A percentile compares a stretch with the other conserved stretches of the same genome.
Evolutionary conservation across 345 rosid species (phyloP).

Genomic region (Aquilaria yunnanensis): DNA sequence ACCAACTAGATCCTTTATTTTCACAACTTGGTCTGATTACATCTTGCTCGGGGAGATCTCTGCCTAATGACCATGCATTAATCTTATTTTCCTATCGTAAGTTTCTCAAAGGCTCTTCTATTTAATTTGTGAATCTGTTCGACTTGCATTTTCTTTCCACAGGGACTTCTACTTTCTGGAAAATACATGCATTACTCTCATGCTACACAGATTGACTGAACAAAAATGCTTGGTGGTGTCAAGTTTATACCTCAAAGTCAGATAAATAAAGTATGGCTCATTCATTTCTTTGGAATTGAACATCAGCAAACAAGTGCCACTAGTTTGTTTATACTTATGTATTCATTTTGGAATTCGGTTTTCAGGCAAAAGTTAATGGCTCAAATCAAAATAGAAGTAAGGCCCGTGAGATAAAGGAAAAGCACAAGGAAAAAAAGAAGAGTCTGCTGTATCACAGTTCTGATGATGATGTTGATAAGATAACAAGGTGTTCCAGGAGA

Average conservation of each 20-base stretch:
- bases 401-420: conserved; percentile 28
- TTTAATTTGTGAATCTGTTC: no score
- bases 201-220: neutral
- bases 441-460: conserved; percentile 21
- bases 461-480: conserved; percentile 45
- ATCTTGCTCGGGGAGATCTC: no score
- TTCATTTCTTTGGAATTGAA: neutral
- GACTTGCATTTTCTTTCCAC: no score
- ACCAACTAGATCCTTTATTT: no score
- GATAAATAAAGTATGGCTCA: conserved; percentile 27
- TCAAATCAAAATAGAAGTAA: conserved; percentile 26
- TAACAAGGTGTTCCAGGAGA: conserved; percentile 34
- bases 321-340: neutral
- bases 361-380: conserved; percentile 33
- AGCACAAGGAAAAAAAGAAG: conserved; percentile 28
- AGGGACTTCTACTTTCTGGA: no score
- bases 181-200: no score
- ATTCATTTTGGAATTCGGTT: conserved; percentile 1
- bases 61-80: no score
- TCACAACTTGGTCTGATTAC: no score
- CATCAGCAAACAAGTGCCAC: neutral
- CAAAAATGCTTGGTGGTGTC: conserved; percentile 59
- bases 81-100: no score
- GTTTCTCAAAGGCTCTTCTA: no score
- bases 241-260: conserved; percentile 72